Conservation (phyloP, 192 early-diverging fungal species). For the Diversispora eburnea region DNA sequence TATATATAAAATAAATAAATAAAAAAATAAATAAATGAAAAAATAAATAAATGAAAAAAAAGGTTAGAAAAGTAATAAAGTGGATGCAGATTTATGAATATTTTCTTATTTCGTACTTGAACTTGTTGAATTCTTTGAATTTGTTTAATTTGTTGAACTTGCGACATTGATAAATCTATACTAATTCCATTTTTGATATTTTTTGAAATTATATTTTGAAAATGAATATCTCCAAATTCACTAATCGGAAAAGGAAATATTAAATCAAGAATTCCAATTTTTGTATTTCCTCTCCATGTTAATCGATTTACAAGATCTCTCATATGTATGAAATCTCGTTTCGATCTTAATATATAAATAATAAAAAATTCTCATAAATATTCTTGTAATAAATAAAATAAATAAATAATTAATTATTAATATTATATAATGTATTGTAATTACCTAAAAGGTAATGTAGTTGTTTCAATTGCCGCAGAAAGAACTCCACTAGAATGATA, state of each 20-base stretch:
- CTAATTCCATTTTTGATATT: neutral
- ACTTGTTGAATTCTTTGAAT: neutral
- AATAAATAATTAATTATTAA: neutral
- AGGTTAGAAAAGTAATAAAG: neutral
- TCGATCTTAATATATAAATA: constrained; percentile 27
- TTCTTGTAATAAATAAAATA: neutral
- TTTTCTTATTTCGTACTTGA: too few relatives aligned
- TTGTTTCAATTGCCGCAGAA: constrained; percentile 51
- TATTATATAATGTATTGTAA: neutral
- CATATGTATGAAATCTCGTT: constrained; percentile 30
- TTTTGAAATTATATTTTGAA: neutral
- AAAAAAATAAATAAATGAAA: neutral
- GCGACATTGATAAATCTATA: neutral
- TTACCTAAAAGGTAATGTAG: constrained; percentile 43
- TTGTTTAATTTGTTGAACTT: neutral
- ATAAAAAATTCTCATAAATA: neutral
- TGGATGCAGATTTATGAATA: neutral
- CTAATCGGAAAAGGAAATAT: constrained; percentile 38
- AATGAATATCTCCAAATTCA: constrained; percentile 27
- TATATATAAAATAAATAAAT: neutral
- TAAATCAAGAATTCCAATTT: constrained; percentile 36
- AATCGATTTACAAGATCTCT: constrained; percentile 35
- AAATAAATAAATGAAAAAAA: neutral
- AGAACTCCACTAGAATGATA: constrained; percentile 57
- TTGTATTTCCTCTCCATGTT: constrained; percentile 47